Conservation (phyloP, 129 eudicot species). For the Smallanthus sonchifolius region DNA sequence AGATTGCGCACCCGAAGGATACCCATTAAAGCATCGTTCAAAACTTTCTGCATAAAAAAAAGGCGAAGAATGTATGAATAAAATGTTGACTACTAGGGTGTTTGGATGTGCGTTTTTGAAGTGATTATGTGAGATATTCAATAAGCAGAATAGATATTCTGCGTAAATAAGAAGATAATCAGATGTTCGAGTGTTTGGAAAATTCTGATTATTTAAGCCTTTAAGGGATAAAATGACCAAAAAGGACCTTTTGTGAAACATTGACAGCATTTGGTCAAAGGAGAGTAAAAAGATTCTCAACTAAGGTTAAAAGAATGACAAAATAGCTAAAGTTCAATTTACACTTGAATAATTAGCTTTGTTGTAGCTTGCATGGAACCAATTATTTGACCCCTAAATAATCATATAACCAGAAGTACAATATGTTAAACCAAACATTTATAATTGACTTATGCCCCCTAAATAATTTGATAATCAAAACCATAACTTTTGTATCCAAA, state of each 20-base stretch:
- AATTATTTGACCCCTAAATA: no score
- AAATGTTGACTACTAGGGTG: neutral
- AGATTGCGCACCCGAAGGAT: conserved; percentile 90
- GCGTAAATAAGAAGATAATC: neutral
- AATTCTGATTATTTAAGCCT: neutral
- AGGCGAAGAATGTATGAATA: neutral
- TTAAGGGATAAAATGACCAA: neutral
- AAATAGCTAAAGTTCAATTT: neutral
- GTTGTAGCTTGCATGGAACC: neutral
- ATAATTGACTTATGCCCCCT: neutral
- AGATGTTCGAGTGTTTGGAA: neutral
- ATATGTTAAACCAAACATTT: neutral
- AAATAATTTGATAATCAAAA: neutral
- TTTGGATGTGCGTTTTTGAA: conserved; percentile 1
- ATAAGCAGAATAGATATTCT: neutral
- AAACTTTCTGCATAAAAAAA: conserved; percentile 50
- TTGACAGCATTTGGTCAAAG: neutral
- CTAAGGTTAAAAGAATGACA: neutral
- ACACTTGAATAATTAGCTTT: neutral
- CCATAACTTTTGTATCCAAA: neutral
- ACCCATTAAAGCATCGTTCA: conserved; percentile 99
- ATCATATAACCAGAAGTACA: neutral
- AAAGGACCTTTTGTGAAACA: neutral
- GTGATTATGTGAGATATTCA: neutral
- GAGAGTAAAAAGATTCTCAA: neutral